Evolutionary conservation across 306 rosid species (phyloP).

Genomic region (barrel medic (Medicago truncatula)): MtrunA17r5.0-ANR NC_053043.1:885501-886000

Average conservation of each 20-base stretch:
- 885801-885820: not conserved
- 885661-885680: no score
- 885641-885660: no score
- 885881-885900: slow-evolving; percentile 79
- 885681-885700: not conserved
- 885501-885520: no score
- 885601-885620: no score
- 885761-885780: slow-evolving; percentile 8
- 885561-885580: no score
- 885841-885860: slow-evolving; percentile 37
- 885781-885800: slow-evolving; percentile 7
- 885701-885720: not conserved
- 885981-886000: slow-evolving; percentile 32
- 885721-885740: slow-evolving; percentile 6
- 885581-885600: no score
- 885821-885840: slow-evolving; percentile 18
- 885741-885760: slow-evolving; percentile 25
- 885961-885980: slow-evolving; percentile 28
- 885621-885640: no score
- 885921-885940: slow-evolving; percentile 62
- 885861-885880: slow-evolving; percentile 57
- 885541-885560: no score
- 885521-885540: no score
- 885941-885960: slow-evolving; percentile 30
- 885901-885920: slow-evolving; percentile 76